Conservation (phyloP, 2,329 filamentous ascomycete genomes). For the Ambrosiella beaveri region DNA sequence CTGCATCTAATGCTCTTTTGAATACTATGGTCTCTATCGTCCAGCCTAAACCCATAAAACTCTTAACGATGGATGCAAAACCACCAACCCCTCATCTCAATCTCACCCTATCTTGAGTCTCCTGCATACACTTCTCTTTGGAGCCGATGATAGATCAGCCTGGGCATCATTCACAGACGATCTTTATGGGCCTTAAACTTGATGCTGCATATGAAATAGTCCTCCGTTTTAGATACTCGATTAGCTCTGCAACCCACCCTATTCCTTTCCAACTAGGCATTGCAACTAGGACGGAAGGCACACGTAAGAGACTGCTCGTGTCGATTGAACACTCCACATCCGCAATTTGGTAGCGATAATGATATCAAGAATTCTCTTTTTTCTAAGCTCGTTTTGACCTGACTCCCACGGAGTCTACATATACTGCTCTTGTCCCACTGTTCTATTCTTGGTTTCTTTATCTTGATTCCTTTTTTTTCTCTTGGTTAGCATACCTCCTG, state of each 20-base stretch:
- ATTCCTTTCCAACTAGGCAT: not conserved
- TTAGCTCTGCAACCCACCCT: not conserved
- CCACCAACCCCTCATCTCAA: constrained; percentile 8
- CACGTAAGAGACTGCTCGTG: not conserved
- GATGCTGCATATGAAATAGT: not conserved
- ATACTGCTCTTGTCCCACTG: not conserved
- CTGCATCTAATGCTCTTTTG: not conserved
- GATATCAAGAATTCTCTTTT: not conserved
- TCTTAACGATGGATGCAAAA: not conserved
- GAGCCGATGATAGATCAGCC: not conserved
- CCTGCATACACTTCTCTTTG: constrained; percentile 5
- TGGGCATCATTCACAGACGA: constrained; percentile 2
- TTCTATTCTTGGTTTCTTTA: not conserved
- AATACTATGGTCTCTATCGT: not conserved
- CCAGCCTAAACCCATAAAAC: not conserved
- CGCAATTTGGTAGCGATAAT: not conserved
- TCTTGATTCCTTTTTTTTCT: not conserved
- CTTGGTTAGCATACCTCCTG: not conserved
- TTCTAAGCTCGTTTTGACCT: not conserved
- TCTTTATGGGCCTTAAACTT: not conserved
- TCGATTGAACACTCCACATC: not conserved
- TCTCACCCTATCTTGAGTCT: constrained; percentile 9
- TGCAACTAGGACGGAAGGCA: not conserved
- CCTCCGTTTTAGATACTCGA: not conserved
- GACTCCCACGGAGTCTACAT: not conserved